Conservation (phyloP, 2,329 filamentous ascomycete genomes). For the Trichoderma sp. region DNA sequence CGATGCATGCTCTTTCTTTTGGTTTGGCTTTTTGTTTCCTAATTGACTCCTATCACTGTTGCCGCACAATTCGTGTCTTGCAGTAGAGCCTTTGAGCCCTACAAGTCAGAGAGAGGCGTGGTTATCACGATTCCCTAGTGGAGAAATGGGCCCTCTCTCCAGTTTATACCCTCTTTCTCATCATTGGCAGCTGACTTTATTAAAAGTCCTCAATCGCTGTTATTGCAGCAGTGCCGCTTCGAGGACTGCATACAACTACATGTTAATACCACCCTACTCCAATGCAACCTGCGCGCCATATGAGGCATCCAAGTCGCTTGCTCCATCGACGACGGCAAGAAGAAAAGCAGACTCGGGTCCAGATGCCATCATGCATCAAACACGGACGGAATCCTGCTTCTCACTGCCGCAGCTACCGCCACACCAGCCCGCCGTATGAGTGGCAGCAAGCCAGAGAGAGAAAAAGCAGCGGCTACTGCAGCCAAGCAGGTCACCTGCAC, state of each 20-base stretch:
- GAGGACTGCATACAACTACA: not conserved
- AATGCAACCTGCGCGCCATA: not conserved
- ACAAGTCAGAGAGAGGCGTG: not conserved
- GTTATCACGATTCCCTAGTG: not conserved
- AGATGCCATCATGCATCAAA: not conserved
- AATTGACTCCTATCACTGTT: not conserved
- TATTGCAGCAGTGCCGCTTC: not conserved
- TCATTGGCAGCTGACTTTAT: not conserved
- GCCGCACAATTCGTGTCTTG: not conserved
- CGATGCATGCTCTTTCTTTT: not conserved
- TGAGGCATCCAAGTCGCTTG: not conserved
- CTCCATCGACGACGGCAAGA: not conserved
- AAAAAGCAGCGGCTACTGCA: conserved; percentile 27
- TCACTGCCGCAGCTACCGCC: not conserved
- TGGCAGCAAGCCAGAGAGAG: not conserved
- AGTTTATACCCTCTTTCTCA: not conserved
- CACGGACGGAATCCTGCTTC: not conserved
- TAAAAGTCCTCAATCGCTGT: not conserved
- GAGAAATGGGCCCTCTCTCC: not conserved
- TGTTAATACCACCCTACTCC: not conserved
- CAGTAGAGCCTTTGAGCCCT: not conserved
- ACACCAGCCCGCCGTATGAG: conserved; percentile 9
- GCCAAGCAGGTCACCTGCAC: conserved; percentile 34
- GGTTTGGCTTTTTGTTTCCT: not conserved
- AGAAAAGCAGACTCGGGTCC: not conserved